Conservation (phyloP, 2,329 filamentous ascomycete species). For the Alternaria ethzedia region DNA sequence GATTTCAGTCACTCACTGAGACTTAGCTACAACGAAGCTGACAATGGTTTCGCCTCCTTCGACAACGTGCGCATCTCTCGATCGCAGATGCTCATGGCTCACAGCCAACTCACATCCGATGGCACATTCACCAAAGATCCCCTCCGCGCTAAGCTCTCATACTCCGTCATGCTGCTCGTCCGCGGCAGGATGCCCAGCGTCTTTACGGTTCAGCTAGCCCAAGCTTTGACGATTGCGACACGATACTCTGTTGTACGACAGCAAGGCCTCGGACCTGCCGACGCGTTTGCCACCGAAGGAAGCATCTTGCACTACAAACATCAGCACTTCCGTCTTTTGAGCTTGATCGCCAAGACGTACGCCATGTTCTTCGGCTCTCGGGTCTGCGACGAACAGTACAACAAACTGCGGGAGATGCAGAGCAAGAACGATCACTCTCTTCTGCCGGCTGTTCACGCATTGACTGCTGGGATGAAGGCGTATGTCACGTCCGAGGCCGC, state of each 20-base stretch:
- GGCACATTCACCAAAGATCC: constrained; percentile 53
- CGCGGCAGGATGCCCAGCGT: constrained; percentile 52
- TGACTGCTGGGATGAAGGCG: constrained; percentile 50
- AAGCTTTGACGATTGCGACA: constrained; percentile 59
- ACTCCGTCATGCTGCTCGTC: constrained; percentile 56
- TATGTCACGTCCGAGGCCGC: constrained; percentile 57
- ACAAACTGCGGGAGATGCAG: constrained; percentile 7
- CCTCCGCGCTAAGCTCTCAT: constrained; percentile 53
- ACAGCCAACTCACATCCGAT: constrained; percentile 53
- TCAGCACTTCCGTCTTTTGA: constrained; percentile 25
- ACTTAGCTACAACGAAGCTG: constrained; percentile 53
- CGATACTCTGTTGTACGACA: constrained; percentile 56
- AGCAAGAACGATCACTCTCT: constrained; percentile 2
- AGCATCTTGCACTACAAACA: constrained; percentile 21
- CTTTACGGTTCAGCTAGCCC: constrained; percentile 57
- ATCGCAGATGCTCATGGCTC: constrained; percentile 55
- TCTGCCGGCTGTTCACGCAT: constrained; percentile 42
- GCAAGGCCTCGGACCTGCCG: constrained; percentile 38
- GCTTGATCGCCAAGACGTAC: constrained; percentile 19
- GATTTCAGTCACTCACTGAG: constrained; percentile 25
- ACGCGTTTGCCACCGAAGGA: constrained; percentile 1
- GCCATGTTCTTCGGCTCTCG: constrained; percentile 24
- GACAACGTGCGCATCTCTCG: constrained; percentile 54
- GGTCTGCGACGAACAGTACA: constrained; percentile 4
- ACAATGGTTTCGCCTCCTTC: constrained; percentile 60